Percentiles rank a stretch among this genome's conserved stretches.
Evolutionary conservation across 768 basidiomycete species (phyloP).

Genomic region (Termitomyces sp.): DNA sequence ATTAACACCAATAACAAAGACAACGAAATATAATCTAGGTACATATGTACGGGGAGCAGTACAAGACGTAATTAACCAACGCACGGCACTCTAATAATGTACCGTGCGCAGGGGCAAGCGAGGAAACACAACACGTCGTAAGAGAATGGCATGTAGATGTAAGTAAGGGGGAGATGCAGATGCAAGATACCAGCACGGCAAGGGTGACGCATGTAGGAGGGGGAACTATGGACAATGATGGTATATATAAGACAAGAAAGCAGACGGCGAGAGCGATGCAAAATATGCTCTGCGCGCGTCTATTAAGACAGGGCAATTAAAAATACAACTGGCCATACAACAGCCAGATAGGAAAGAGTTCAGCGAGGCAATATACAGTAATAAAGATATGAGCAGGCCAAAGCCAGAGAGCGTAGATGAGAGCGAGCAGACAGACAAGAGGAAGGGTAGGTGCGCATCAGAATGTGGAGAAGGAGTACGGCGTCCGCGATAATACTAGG

Average conservation of each 20-base stretch:
- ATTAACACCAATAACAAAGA: background rate
- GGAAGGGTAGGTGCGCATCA: conserved; percentile 25
- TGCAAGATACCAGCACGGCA: background rate
- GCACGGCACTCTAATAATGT: conserved; percentile 7
- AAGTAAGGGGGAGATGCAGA: background rate
- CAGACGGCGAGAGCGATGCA: conserved; percentile 1
- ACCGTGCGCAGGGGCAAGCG: background rate
- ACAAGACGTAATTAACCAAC: conserved; percentile 9
- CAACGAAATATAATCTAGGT: conserved; percentile 8
- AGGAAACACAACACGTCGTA: too few species aligned
- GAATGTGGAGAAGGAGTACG: conserved; percentile 62
- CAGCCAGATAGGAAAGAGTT: conserved; percentile 17
- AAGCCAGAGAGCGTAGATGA: conserved; percentile 16
- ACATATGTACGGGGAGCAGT: conserved; percentile 12
- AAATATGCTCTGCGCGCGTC: conserved; percentile 1
- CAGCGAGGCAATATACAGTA: conserved; percentile 43
- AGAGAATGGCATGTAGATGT: conserved; percentile 1
- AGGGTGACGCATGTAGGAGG: conserved; percentile 9
- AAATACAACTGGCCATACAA: conserved; percentile 23
- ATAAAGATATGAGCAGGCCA: conserved; percentile 39
- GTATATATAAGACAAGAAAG: conserved; percentile 8
- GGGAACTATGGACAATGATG: conserved; percentile 5
- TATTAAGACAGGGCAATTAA: conserved; percentile 11
- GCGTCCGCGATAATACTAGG: conserved; percentile 40
- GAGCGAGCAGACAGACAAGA: conserved; percentile 9